Evolutionary conservation across 2,329 filamentous ascomycete genomes (phyloP).

Genomic region (Diplocarpon rosae): DNA sequence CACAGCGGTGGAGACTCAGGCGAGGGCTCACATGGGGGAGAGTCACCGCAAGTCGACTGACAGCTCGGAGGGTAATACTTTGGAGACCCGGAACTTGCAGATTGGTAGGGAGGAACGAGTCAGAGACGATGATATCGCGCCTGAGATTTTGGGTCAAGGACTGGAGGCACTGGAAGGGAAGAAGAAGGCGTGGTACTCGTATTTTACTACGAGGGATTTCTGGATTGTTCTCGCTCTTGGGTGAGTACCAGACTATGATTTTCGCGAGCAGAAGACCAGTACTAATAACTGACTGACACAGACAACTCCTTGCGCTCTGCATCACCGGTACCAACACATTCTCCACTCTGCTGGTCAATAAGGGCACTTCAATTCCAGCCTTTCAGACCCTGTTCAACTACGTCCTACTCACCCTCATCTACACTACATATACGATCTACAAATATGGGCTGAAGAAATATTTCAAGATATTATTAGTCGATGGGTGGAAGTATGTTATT

Average conservation of each 20-base stretch:
- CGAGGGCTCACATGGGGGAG: slow-evolving; percentile 9
- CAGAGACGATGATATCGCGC: slow-evolving; percentile 13
- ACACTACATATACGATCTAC: slow-evolving; percentile 69
- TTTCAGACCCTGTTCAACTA: slow-evolving; percentile 98
- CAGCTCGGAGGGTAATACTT: slow-evolving; percentile 11
- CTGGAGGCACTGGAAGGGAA: slow-evolving; percentile 44
- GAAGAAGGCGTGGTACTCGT: slow-evolving; percentile 54
- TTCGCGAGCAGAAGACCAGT: too few species aligned
- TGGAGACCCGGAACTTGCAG: slow-evolving; percentile 11
- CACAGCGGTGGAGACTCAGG: slow-evolving; percentile 15
- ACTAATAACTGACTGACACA: slow-evolving; percentile 18
- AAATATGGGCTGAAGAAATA: slow-evolving; percentile 67
- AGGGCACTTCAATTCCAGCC: slow-evolving; percentile 73
- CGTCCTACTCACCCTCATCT: slow-evolving; percentile 69
- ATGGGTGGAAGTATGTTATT: slow-evolving; percentile 92
- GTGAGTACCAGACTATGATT: slow-evolving; percentile 26
- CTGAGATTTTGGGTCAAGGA: slow-evolving; percentile 28
- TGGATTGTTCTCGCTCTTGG: slow-evolving; percentile 73
- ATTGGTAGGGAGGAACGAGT: slow-evolving; percentile 4
- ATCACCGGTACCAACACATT: slow-evolving; percentile 93
- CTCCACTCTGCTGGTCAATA: slow-evolving; percentile 56
- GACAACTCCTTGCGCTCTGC: slow-evolving; percentile 75
- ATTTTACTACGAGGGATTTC: slow-evolving; percentile 76
- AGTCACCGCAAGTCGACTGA: slow-evolving; percentile 16
- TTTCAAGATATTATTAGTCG: slow-evolving; percentile 47